phyloP scores from a whole-genome alignment of 148 eudicot genomes.

The Agrostemma githago region DNA sequence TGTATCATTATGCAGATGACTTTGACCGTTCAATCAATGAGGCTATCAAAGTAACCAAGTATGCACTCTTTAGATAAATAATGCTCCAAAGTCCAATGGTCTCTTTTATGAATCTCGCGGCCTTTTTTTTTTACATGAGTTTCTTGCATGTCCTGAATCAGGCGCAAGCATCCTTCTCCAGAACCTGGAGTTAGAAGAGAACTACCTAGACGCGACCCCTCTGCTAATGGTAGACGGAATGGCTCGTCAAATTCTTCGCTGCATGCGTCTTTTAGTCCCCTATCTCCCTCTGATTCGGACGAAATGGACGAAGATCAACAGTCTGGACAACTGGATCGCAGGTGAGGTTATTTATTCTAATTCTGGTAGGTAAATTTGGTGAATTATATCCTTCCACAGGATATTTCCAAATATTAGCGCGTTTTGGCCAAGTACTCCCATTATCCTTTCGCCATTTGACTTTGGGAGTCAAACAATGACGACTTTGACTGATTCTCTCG shows the following conservation, averaged over 20 bases:
- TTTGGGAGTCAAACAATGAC: not conserved
- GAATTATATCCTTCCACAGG: not conserved
- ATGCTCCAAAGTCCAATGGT: not conserved
- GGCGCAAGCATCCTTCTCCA: conserved; percentile 60
- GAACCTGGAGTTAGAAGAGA: conserved; percentile 54
- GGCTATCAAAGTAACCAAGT: conserved; percentile 84
- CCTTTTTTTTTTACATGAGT: not conserved
- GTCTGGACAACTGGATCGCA: conserved; percentile 51
- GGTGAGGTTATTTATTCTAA: conserved; percentile 37
- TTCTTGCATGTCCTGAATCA: conserved; percentile 25
- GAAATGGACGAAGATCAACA: conserved; percentile 45
- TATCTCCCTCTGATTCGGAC: conserved; percentile 58
- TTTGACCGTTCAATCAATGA: conserved; percentile 68
- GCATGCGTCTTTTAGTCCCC: conserved; percentile 41
- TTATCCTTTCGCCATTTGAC: not conserved
- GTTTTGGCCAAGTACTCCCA: not conserved
- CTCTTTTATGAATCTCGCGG: not conserved
- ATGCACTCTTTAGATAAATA: conserved; percentile 23
- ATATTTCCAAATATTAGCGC: not conserved
- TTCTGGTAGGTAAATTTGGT: not conserved
- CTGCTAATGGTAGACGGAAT: conserved; percentile 53
- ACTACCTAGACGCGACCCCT: conserved; percentile 34
- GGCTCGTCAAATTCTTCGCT: conserved; percentile 44
- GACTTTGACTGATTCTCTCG: not conserved
- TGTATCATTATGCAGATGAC: conserved; percentile 36